Percentiles rank a stretch among this genome's conserved stretches.
phyloP scores from a whole-genome alignment of 768 basidiomycete genomes.

The Cyclocybe cylindracea region DNA sequence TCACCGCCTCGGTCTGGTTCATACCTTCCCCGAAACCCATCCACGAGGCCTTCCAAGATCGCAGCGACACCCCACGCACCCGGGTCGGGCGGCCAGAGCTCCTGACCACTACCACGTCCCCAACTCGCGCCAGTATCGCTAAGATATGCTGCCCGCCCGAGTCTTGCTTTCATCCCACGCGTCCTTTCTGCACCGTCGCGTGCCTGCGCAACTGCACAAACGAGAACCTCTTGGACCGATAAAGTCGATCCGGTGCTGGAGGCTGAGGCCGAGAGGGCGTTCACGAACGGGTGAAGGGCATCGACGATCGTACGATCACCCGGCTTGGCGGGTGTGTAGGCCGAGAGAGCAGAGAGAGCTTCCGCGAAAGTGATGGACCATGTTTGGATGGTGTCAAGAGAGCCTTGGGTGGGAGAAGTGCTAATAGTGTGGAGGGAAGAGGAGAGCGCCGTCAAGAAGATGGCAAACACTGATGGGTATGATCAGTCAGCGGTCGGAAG shows the following conservation, averaged over 20 bases:
- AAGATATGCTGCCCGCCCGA: conserved; percentile 55
- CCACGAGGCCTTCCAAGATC: conserved; percentile 38
- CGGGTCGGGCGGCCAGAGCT: conserved; percentile 47
- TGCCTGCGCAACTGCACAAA: conserved; percentile 35
- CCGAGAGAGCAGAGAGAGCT: conserved; percentile 31
- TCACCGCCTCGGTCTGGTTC: no score
- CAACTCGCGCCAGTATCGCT: conserved; percentile 21
- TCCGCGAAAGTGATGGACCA: conserved; percentile 12
- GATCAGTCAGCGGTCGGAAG: neutral
- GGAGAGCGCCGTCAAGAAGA: conserved; percentile 42
- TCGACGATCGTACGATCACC: conserved; percentile 62
- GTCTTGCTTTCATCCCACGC: conserved; percentile 42
- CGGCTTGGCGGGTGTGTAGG: conserved; percentile 50
- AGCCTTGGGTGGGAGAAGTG: no score
- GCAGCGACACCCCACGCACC: conserved; percentile 54
- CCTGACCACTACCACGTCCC: conserved; percentile 13
- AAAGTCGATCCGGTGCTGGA: no score
- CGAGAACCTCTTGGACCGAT: conserved; percentile 15
- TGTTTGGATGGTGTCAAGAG: no score
- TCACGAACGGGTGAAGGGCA: conserved; percentile 48
- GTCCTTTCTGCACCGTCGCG: conserved; percentile 48
- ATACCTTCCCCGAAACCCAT: no score
- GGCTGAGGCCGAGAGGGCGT: conserved; percentile 19
- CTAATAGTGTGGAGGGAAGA: conserved; percentile 7
- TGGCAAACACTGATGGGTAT: conserved; percentile 37